Percentiles rank a stretch among this genome's conserved stretches.
These are phyloP conservation scores for Colletotrichum aenigma DNA, from an alignment of 2,329 filamentous ascomycete species.

Conservation along the genomic window DNA sequence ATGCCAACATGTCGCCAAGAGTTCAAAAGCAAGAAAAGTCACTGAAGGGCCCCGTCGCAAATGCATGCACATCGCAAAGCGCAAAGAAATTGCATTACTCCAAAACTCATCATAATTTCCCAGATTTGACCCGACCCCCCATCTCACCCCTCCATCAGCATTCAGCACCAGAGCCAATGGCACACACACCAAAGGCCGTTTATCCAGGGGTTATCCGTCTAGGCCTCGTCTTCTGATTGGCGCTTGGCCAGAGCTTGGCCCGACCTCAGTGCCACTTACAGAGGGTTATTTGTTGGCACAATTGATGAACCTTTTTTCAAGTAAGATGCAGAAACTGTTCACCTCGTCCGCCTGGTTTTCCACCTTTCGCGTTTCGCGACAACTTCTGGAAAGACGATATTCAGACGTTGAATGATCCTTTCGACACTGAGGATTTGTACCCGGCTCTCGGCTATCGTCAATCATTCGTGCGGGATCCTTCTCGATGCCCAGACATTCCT, in stretches of 20 bases:
- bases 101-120: neutral
- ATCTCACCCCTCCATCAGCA: neutral
- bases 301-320: neutral
- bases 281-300: neutral
- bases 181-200: neutral
- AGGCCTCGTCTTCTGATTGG: conserved; percentile 9
- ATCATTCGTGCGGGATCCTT: neutral
- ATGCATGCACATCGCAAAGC: neutral
- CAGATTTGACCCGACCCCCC: neutral
- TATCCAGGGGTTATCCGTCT: conserved; percentile 3
- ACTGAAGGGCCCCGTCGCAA: neutral
- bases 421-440: neutral
- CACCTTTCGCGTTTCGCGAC: neutral
- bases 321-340: neutral
- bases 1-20: neutral
- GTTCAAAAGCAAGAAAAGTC: neutral
- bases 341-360: neutral
- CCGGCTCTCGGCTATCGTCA: neutral
- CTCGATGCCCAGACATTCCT: neutral
- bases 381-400: neutral
- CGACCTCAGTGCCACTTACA: neutral
- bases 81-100: conserved; percentile 10
- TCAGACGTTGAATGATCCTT: neutral
- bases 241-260: conserved; percentile 10
- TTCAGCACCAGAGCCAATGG: neutral